phyloP scores from a whole-genome alignment of 305 asterid species.

The Petunia hybrid region DNA sequence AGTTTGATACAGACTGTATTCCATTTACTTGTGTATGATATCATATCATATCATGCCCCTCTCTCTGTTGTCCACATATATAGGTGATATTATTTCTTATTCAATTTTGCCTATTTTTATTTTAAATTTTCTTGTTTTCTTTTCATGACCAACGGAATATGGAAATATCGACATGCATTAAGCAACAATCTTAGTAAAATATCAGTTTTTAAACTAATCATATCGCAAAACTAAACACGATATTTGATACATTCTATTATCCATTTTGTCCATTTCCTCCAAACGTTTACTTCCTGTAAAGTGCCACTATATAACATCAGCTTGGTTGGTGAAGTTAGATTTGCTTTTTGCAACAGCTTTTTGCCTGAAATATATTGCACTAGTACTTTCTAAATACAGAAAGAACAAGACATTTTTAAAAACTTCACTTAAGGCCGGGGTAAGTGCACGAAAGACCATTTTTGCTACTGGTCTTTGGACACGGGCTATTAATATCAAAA shows the following conservation, averaged over 20 bases:
- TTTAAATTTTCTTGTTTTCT: not conserved
- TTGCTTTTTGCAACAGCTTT: not conserved
- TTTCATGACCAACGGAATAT: not conserved
- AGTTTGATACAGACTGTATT: constrained; percentile 34
- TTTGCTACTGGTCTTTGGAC: too few species aligned
- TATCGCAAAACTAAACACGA: not conserved
- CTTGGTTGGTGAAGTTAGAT: constrained; percentile 1
- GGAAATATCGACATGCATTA: constrained; percentile 6
- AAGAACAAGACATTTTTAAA: too few species aligned
- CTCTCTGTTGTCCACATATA: constrained; percentile 24
- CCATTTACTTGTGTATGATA: constrained; percentile 27
- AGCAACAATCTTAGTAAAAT: constrained; percentile 12
- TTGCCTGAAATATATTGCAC: not conserved
- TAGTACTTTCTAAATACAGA: too few species aligned
- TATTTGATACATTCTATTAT: not conserved
- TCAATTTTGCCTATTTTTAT: not conserved
- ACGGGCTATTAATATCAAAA: too few species aligned
- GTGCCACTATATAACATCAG: not conserved
- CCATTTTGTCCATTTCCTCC: not conserved
- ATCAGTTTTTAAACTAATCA: not conserved
- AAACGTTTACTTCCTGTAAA: not conserved
- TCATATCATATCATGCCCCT: not conserved
- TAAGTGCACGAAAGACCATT: too few species aligned
- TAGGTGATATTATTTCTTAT: not conserved
- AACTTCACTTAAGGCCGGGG: too few species aligned